These are phyloP conservation scores for Dichotomopilus funicola DNA, from an alignment of 2,329 filamentous ascomycete species.

Conservation along the genomic window DNA sequence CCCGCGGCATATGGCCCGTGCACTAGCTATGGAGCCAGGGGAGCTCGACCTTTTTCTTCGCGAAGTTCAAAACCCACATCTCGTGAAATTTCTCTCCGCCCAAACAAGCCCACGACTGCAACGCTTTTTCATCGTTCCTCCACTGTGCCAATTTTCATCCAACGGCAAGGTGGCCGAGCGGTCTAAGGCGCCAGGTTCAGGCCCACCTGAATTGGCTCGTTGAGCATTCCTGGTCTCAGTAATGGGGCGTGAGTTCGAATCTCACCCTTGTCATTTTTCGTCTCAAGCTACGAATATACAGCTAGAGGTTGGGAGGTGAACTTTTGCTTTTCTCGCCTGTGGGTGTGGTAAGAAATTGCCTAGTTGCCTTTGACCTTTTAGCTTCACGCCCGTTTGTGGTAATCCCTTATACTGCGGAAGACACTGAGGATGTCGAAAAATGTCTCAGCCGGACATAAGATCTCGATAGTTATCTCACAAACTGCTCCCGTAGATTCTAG, in stretches of 20 bases:
- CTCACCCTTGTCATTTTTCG: slow-evolving; percentile 23
- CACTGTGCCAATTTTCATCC: not conserved
- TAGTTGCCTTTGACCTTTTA: no score
- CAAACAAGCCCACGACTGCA: not conserved
- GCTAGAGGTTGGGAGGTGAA: not conserved
- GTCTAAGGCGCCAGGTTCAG: slow-evolving; percentile 25
- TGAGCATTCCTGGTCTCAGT: slow-evolving; percentile 22
- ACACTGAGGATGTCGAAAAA: no score
- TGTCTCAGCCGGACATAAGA: no score
- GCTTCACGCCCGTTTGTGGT: no score
- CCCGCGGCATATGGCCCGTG: not conserved
- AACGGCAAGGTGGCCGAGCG: slow-evolving; percentile 24
- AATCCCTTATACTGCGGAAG: no score
- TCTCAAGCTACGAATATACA: no score
- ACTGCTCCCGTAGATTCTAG: no score
- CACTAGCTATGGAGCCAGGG: not conserved
- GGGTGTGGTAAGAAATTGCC: no score
- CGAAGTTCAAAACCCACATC: not conserved
- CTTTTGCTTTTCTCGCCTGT: no score
- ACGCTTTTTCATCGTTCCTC: not conserved
- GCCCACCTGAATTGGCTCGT: slow-evolving; percentile 18
- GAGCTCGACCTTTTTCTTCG: not conserved
- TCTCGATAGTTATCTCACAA: no score
- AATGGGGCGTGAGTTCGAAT: slow-evolving; percentile 26
- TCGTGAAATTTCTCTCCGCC: not conserved